Evolutionary conservation across 2,329 filamentous ascomycete genomes (phyloP), one percentile per base, ranked within the genome.

Genomic region (Talaromyces sp.): DNA sequence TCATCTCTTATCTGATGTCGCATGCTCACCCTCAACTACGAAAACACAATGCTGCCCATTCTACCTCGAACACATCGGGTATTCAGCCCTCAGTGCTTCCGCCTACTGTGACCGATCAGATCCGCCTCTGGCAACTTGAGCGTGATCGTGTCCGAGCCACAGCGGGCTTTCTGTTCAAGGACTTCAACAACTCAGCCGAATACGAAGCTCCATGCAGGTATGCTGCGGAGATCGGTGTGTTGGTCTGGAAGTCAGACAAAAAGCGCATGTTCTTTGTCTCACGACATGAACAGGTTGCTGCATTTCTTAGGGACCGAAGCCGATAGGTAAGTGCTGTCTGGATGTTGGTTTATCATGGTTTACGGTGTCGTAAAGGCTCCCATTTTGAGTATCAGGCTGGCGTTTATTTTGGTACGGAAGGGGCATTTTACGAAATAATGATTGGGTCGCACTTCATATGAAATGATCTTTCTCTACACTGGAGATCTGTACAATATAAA

Each of bases 1-100:
- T 99, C 71, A 93, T 99, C 65, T 86, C 88, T 16, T 99, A 97
- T 75, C 85, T 99, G 1, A 86, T 88, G 7, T 88, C 90, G 3
- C 93, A 99, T 74, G 94, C 94, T 0, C 94, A 99, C 75, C 91
- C 95, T 40, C 90, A 97, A 72, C 91, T 99, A 84, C 86, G 88
- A 64, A 87, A 88, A 57, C 80, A 83, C 39, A 72, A 71, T 54
- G 68, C 59, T 19, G 65, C 63, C 42, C 70, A 70, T 52, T 68
- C 68, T 37, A 70, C 22, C 61, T 79, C 43, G 65, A 82, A 70
- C 20, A 64, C 65, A 17, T 57, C 66, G 3, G 70, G 72, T 3
- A 59, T 74, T 11, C 66, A 74, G 2, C 66, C 74, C 0, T 89
- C 92, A 1, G 84, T 96, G 14, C 82, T 99, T 2, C 94, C 95